These are phyloP conservation scores for Leccinum uliginosum DNA, from an alignment of 768 basidiomycete genomes.

Conservation along the genomic window DNA sequence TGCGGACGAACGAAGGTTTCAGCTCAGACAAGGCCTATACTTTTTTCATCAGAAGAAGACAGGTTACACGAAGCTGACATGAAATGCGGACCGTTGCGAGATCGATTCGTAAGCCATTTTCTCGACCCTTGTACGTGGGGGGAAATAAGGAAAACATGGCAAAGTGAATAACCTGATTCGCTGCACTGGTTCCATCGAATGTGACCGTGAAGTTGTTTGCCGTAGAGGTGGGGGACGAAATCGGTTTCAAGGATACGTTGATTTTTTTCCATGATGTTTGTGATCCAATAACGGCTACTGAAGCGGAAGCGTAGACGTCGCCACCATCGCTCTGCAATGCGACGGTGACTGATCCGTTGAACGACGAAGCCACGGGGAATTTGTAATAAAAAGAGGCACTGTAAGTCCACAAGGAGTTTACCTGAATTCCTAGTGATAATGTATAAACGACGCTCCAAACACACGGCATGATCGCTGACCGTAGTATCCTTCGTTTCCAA, in stretches of 20 bases:
- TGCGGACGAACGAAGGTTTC: slow-evolving; percentile 57
- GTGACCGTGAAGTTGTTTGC: slow-evolving; percentile 52
- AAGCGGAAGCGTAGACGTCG: slow-evolving; percentile 36
- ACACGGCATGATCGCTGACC: slow-evolving; percentile 31
- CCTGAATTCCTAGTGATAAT: slow-evolving; percentile 43
- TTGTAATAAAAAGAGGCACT: slow-evolving; percentile 57
- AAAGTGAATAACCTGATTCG: slow-evolving; percentile 47
- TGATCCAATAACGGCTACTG: slow-evolving; percentile 35
- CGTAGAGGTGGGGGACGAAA: slow-evolving; percentile 33
- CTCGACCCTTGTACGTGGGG: slow-evolving; percentile 56
- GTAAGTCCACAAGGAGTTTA: slow-evolving; percentile 48
- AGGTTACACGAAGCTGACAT: not conserved
- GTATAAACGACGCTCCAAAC: too few species aligned
- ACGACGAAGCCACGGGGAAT: slow-evolving; percentile 41
- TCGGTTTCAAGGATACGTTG: slow-evolving; percentile 38
- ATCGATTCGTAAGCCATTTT: slow-evolving; percentile 60
- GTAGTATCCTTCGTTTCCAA: slow-evolving; percentile 54
- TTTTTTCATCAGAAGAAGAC: not conserved
- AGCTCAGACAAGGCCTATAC: slow-evolving; percentile 46
- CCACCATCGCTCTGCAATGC: slow-evolving; percentile 43
- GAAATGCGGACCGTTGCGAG: slow-evolving; percentile 42
- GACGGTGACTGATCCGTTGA: slow-evolving; percentile 38
- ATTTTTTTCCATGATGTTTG: slow-evolving; percentile 49
- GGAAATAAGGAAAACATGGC: slow-evolving; percentile 62
- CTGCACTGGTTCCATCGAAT: slow-evolving; percentile 37